Evolutionary conservation across 106 monocot genomes (phyloP).

Genomic region (Phalaenopsis equestris): DNA sequence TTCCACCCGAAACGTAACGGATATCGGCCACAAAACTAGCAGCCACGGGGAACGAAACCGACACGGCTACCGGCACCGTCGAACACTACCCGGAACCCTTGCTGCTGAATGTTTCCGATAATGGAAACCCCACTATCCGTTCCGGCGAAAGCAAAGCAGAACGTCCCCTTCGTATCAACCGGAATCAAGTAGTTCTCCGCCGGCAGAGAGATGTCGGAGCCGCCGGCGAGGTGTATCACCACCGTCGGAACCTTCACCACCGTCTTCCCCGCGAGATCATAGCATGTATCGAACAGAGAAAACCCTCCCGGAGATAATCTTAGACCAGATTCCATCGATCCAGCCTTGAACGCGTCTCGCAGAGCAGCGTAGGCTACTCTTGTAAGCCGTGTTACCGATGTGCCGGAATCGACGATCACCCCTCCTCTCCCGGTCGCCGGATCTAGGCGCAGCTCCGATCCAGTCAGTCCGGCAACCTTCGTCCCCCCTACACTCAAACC

Average conservation of each 20-base stretch:
- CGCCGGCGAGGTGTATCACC: constrained; percentile 46
- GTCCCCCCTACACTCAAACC: constrained; percentile 72
- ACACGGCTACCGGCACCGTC: constrained; percentile 24
- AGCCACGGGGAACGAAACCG: constrained; percentile 25
- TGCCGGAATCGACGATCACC: constrained; percentile 88
- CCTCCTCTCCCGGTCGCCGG: constrained; percentile 55
- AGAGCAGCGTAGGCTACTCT: constrained; percentile 49
- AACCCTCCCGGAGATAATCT: constrained; percentile 33
- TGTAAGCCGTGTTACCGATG: constrained; percentile 68
- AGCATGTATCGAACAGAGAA: constrained; percentile 87
- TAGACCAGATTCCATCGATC: constrained; percentile 37
- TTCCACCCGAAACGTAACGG: too few species aligned
- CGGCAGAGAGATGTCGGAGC: constrained; percentile 42
- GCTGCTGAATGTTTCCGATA: constrained; percentile 83
- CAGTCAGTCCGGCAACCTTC: constrained; percentile 32
- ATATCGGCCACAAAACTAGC: constrained; percentile 7
- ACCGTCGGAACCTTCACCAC: constrained; percentile 74
- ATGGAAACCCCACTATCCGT: constrained; percentile 60
- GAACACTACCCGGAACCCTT: constrained; percentile 57
- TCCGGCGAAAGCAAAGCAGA: constrained; percentile 77
- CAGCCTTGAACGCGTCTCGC: constrained; percentile 61
- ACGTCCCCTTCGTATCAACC: constrained; percentile 52
- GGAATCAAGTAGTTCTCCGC: constrained; percentile 83
- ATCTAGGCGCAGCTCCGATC: constrained; percentile 41
- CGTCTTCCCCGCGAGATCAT: constrained; percentile 49